These are phyloP conservation scores for Arachis hypogaea DNA, from an alignment of 306 rosid genomes.

Conservation along the genomic window DNA sequence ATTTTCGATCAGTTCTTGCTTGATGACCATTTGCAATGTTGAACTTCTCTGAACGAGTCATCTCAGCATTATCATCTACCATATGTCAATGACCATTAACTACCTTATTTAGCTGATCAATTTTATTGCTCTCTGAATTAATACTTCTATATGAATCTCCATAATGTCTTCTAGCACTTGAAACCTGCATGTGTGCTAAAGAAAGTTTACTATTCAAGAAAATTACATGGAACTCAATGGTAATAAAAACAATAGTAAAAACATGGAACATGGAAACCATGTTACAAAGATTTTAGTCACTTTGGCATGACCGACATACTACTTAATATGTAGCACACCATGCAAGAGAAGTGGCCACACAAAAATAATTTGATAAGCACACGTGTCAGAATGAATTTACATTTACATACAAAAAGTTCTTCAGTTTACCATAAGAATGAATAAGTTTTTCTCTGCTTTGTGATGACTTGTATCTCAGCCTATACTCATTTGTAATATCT, in stretches of 20 bases:
- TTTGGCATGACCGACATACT: constrained; percentile 26
- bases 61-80: constrained; percentile 36
- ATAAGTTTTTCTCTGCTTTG: constrained; percentile 38
- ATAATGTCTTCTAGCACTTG: constrained; percentile 45
- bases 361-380: constrained; percentile 12
- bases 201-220: constrained; percentile 58
- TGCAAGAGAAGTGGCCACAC: constrained; percentile 10
- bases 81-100: constrained; percentile 38
- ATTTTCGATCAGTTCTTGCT: constrained; percentile 53
- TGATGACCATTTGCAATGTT: constrained; percentile 48
- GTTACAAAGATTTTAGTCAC: constrained; percentile 20
- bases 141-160: constrained; percentile 49
- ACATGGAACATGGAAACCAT: constrained; percentile 10
- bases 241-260: constrained; percentile 25
- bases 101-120: constrained; percentile 41
- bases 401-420: constrained; percentile 29
- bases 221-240: constrained; percentile 26
- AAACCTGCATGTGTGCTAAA: constrained; percentile 71
- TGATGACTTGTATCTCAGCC: constrained; percentile 65
- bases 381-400: constrained; percentile 15
- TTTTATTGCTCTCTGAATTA: constrained; percentile 42
- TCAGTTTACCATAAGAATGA: constrained; percentile 65
- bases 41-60: constrained; percentile 40
- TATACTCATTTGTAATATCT: constrained; percentile 76
- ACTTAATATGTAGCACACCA: constrained; percentile 21